Evolutionary conservation across 306 rosid genomes (phyloP).

Genomic region (Cucumis sativus): Cucumber_9930_V3 NC_026655.2:31802001-31802500

Average conservation of each 20-base stretch:
- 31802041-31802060: constrained; percentile 18
- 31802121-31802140: constrained; percentile 83
- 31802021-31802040: constrained; percentile 10
- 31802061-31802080: constrained; percentile 83
- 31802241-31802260: background rate
- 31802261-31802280: background rate
- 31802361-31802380: too few relatives aligned
- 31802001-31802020: constrained; percentile 10
- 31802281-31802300: too few relatives aligned
- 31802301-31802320: too few relatives aligned
- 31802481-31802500: too few relatives aligned
- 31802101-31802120: constrained; percentile 76
- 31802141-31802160: constrained; percentile 95
- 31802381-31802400: too few relatives aligned
- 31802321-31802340: too few relatives aligned
- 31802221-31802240: constrained; percentile 48
- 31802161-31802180: constrained; percentile 78
- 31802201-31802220: constrained; percentile 85
- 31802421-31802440: too few relatives aligned
- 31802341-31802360: too few relatives aligned
- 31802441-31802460: too few relatives aligned
- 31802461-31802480: too few relatives aligned
- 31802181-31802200: constrained; percentile 45
- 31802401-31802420: too few relatives aligned
- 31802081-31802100: constrained; percentile 94